A percentile compares a stretch with the other conserved stretches of the same genome.
Evolutionary conservation across 2,329 filamentous ascomycete genomes (phyloP).

Genomic region (Tothia fuscella): DNA sequence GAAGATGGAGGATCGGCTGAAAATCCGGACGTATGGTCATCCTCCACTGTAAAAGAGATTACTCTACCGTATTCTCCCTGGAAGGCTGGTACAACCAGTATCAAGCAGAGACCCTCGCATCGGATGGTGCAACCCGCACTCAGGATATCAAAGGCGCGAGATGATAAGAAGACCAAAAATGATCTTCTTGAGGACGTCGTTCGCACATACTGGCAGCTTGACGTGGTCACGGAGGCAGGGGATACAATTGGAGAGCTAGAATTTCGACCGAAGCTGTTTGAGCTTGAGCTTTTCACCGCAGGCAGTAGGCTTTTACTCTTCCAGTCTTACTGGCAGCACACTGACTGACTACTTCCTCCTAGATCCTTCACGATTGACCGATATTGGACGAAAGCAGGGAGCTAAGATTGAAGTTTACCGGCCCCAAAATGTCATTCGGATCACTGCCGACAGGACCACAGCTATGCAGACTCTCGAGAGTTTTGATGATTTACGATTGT

Average conservation of each 20-base stretch:
- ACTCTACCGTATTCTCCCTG: no score
- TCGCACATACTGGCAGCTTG: background rate
- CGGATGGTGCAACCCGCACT: no score
- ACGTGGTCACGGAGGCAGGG: background rate
- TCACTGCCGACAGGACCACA: constrained; percentile 25
- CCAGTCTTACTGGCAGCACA: background rate
- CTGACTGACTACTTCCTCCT: background rate
- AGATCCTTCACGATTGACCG: constrained; percentile 17
- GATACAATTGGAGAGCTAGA: background rate
- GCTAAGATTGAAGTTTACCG: constrained; percentile 21
- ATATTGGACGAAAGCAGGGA: constrained; percentile 19
- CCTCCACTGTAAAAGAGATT: no score
- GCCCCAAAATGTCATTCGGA: constrained; percentile 20
- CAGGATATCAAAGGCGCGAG: no score
- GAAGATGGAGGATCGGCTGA: no score
- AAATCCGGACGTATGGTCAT: no score
- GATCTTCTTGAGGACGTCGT: no score
- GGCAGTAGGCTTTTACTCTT: background rate
- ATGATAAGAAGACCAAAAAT: no score
- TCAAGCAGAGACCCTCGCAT: no score
- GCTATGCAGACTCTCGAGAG: constrained; percentile 26
- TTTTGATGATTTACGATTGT: constrained; percentile 15
- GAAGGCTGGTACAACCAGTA: no score
- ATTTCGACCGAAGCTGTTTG: background rate
- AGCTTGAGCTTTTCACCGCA: background rate